Percentiles rank a stretch among this genome's conserved stretches.
Evolutionary conservation across 2,329 filamentous ascomycete genomes (phyloP).

Genomic region (Diaporthe sp.): DNA sequence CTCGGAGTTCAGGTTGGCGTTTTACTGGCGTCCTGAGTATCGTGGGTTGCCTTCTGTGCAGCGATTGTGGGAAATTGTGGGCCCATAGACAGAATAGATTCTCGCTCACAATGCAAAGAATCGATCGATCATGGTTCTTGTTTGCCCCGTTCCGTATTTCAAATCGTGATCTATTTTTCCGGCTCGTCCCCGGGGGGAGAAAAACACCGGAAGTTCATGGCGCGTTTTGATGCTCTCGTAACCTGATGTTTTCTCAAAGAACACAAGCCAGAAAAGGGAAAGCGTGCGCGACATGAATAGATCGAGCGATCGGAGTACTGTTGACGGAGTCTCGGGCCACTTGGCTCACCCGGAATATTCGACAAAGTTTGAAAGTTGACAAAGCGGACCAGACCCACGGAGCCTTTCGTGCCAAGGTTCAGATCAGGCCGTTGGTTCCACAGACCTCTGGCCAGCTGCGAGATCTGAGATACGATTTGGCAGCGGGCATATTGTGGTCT

Average conservation of each 20-base stretch:
- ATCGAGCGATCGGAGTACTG: neutral
- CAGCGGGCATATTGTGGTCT: neutral
- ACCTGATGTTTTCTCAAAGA: neutral
- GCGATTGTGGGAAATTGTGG: neutral
- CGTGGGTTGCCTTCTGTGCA: neutral
- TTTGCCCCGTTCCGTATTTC: neutral
- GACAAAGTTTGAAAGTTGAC: neutral
- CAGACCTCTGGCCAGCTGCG: neutral
- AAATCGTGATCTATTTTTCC: neutral
- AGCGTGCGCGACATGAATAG: neutral
- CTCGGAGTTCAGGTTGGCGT: constrained; percentile 8
- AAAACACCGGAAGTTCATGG: neutral
- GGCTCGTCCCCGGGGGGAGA: neutral
- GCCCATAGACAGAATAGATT: neutral
- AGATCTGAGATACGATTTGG: neutral
- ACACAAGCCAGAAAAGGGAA: neutral
- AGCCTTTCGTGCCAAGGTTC: neutral
- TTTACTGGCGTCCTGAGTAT: neutral
- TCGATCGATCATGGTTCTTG: neutral
- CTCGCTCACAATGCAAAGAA: neutral
- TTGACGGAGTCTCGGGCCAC: neutral
- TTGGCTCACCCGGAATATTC: neutral
- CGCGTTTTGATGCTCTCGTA: neutral
- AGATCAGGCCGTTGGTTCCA: neutral
- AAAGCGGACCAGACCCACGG: neutral